These are phyloP conservation scores for Biancaea sappan DNA, from an alignment of 306 rosid species.

Conservation along the genomic window DNA sequence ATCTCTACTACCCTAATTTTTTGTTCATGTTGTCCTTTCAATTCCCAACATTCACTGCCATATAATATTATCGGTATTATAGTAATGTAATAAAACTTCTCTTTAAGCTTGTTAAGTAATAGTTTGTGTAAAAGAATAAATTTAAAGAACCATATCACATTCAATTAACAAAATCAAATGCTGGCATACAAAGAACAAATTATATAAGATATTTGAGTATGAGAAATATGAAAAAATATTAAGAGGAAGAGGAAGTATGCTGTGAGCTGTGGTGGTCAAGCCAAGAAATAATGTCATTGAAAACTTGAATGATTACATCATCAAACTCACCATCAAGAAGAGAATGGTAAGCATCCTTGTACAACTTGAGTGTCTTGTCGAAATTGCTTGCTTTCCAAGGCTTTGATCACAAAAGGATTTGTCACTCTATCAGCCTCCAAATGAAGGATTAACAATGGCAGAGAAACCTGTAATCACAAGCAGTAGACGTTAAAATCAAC, in stretches of 20 bases:
- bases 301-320: conserved; percentile 59
- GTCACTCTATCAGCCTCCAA: conserved; percentile 89
- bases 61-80: no score
- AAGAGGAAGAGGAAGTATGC: conserved; percentile 24
- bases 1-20: no score
- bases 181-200: no score
- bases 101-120: no score
- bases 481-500: conserved; percentile 2
- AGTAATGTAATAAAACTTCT: no score
- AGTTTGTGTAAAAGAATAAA: no score
- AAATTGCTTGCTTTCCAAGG: conserved; percentile 74
- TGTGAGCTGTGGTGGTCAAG: conserved; percentile 56
- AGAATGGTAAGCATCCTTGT: conserved; percentile 75
- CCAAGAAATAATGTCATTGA: conserved; percentile 76
- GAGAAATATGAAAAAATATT: no score
- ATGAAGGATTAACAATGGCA: conserved; percentile 85
- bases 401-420: conserved; percentile 88
- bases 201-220: no score
- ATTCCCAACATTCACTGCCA: no score
- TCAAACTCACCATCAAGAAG: conserved; percentile 97
- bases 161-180: no score
- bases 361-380: conserved; percentile 75
- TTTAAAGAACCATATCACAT: no score
- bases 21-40: no score
- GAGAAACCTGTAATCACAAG: conserved; percentile 58